A percentile compares a stretch with the other conserved stretches of the same genome.
Evolutionary conservation across 805 yeast species (phyloP).

Genomic region (Cyberlindnera euphorbiae): DNA sequence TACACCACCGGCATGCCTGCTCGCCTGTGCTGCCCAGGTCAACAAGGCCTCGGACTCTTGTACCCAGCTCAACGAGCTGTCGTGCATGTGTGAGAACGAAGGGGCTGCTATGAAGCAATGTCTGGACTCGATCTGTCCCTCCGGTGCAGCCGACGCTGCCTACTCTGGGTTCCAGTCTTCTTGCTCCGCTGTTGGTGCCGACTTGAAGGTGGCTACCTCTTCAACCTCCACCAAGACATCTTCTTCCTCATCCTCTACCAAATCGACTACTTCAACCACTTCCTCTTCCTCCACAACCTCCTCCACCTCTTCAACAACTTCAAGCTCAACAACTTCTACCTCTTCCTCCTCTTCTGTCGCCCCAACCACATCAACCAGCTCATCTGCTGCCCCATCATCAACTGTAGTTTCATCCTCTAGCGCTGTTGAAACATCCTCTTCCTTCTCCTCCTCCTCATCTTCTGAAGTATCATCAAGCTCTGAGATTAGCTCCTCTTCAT

Average conservation of each 20-base stretch:
- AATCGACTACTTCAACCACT: constrained; percentile 20
- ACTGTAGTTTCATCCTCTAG: too few species aligned
- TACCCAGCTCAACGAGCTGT: constrained; percentile 53
- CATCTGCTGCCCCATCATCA: too few species aligned
- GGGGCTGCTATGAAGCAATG: constrained; percentile 52
- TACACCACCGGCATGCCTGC: constrained; percentile 86
- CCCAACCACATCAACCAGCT: constrained; percentile 13
- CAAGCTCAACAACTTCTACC: constrained; percentile 15
- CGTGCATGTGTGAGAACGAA: constrained; percentile 64
- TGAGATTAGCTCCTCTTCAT: too few species aligned
- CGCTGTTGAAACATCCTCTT: too few species aligned
- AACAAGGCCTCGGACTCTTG: constrained; percentile 49
- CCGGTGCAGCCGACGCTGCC: constrained; percentile 55
- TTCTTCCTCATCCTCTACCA: constrained; percentile 11
- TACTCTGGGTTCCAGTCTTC: constrained; percentile 48
- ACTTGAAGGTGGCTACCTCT: not conserved
- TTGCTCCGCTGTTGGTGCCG: constrained; percentile 45
- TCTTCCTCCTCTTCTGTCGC: constrained; percentile 15
- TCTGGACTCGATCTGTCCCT: constrained; percentile 65
- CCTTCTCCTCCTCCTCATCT: too few species aligned
- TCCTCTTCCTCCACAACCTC: constrained; percentile 22
- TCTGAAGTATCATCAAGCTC: too few species aligned
- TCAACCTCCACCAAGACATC: constrained; percentile 3
- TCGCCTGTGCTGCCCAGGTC: constrained; percentile 82
- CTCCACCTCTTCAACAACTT: constrained; percentile 5